Evolutionary conservation across 192 early-diverging fungal genomes (phyloP).

Genomic region (Oehlia diaphana): DNA sequence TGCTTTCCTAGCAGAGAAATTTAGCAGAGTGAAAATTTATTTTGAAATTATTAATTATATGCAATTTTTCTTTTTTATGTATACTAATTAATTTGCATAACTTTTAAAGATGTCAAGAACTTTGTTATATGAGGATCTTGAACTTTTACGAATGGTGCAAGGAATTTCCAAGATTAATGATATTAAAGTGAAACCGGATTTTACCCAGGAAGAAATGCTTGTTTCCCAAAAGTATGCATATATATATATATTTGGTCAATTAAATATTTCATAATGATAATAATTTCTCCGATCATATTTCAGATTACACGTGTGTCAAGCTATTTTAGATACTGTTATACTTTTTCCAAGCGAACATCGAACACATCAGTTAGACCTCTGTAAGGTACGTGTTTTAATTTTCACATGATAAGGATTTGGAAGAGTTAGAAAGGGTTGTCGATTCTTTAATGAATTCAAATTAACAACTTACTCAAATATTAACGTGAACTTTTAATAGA

Average conservation of each 20-base stretch:
- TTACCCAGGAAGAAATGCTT: conserved; percentile 12
- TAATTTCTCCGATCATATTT: not conserved
- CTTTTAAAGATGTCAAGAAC: not conserved
- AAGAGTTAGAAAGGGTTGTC: too few relatives aligned
- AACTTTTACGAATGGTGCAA: conserved; percentile 2
- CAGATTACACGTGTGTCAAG: not conserved
- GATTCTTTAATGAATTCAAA: too few relatives aligned
- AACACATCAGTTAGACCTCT: not conserved
- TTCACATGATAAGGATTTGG: too few relatives aligned
- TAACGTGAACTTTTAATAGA: not conserved
- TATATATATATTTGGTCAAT: not conserved
- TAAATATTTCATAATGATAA: not conserved
- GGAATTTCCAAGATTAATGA: conserved; percentile 4
- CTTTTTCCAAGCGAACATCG: not conserved
- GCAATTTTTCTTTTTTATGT: not conserved
- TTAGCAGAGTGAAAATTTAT: not conserved
- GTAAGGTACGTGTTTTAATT: not conserved
- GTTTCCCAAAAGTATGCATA: not conserved
- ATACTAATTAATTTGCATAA: not conserved
- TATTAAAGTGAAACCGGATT: not conserved
- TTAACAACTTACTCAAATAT: not conserved
- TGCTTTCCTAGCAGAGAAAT: not conserved
- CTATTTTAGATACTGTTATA: conserved; percentile 1
- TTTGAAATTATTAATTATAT: not conserved
- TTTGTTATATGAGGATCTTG: conserved; percentile 13